Conservation (phyloP, 306 rosid species). For the Quercus parvula region DNA sequence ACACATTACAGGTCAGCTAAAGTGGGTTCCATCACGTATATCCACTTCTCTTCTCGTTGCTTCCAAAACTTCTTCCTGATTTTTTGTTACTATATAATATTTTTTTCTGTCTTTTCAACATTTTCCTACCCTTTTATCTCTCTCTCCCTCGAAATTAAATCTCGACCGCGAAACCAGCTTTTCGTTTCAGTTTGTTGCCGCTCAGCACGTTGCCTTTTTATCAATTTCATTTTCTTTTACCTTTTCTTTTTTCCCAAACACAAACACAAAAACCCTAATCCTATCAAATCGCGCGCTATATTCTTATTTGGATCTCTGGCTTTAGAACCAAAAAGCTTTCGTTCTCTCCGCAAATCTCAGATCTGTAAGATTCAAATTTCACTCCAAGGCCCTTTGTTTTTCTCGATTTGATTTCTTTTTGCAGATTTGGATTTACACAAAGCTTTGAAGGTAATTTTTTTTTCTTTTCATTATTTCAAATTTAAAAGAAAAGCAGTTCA, state of each 20-base stretch:
- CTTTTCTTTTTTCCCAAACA: background rate
- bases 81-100: background rate
- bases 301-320: conserved; percentile 20
- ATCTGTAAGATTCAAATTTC: conserved; percentile 39
- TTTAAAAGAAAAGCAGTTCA: conserved; percentile 20
- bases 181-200: conserved; percentile 63
- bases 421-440: background rate
- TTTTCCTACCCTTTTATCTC: conserved; percentile 24
- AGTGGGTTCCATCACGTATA: conserved; percentile 47
- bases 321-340: background rate
- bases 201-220: conserved; percentile 31
- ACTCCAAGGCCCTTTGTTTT: conserved; percentile 3
- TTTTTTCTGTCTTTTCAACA: background rate
- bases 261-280: conserved; percentile 68
- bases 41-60: conserved; percentile 61
- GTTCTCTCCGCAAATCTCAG: conserved; percentile 39
- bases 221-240: too few relatives aligned
- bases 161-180: conserved; percentile 69
- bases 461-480: background rate
- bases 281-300: conserved; percentile 17
- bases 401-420: conserved; percentile 14
- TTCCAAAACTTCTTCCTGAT: conserved; percentile 33
- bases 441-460: conserved; percentile 17
- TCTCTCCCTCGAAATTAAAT: conserved; percentile 53
- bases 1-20: background rate